phyloP scores from a whole-genome alignment of 148 eudicot genomes.

The Polygonum maritimum region DNA sequence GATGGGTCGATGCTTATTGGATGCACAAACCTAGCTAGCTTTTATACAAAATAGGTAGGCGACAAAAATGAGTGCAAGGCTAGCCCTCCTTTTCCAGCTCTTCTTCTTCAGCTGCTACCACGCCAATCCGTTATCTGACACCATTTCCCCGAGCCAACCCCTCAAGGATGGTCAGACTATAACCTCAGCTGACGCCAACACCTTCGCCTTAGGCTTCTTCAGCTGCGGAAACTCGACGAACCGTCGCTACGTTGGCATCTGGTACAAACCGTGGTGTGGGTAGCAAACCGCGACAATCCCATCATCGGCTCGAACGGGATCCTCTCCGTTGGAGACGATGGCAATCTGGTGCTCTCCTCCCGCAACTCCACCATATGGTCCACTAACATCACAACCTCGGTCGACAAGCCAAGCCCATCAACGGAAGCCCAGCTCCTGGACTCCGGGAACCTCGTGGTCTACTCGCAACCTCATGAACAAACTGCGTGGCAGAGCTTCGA shows the following conservation, averaged over 20 bases:
- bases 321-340: constrained; percentile 15
- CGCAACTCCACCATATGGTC: constrained; percentile 27
- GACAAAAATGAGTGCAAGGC: too few species aligned
- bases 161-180: background rate
- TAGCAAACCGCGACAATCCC: constrained; percentile 47
- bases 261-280: constrained; percentile 43
- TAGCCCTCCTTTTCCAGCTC: too few species aligned
- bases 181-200: background rate
- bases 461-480: background rate
- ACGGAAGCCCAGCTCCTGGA: constrained; percentile 17
- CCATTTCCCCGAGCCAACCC: background rate
- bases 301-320: constrained; percentile 16
- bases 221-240: background rate
- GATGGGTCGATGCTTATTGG: too few species aligned
- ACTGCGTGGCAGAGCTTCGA: constrained; percentile 51
- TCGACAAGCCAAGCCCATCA: background rate
- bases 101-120: too few species aligned
- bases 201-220: constrained; percentile 11
- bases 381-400: constrained; percentile 12
- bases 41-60: too few species aligned
- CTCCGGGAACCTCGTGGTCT: constrained; percentile 29
- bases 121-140: background rate
- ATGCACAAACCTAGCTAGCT: too few species aligned
- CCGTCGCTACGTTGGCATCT: constrained; percentile 6
- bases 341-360: constrained; percentile 20